Base-by-base conservation (phyloP, 352 stramenopile species). In the Pythium rishiriense region DNA sequence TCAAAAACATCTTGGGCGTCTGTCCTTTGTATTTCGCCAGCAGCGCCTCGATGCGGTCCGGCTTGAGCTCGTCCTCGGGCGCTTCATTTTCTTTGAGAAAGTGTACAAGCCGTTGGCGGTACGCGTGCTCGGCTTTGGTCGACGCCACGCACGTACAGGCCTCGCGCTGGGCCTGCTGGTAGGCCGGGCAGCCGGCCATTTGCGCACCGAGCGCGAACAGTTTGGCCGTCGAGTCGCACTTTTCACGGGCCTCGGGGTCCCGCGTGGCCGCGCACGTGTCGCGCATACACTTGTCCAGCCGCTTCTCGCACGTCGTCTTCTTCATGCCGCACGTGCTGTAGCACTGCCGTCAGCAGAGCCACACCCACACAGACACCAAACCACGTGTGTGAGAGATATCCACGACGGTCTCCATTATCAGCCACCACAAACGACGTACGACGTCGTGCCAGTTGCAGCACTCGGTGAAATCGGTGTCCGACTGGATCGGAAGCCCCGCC, bases 391-490 rank as follows among this genome's bases (percentile, higher is more conserved):
- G n/a, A n/a, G n/a, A n/a, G n/a, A n/a, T n/a, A n/a, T n/a, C n/a
- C n/a, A n/a, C n/a, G n/a, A n/a, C n/a, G n/a, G n/a, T n/a, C n/a
- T n/a, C n/a, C n/a, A n/a, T n/a, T n/a, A n/a, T n/a, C n/a, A n/a
- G n/a, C n/a, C n/a, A n/a, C n/a, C n/a, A n/a, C n/a, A n/a, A n/a
- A n/a, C 7, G 22, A 45, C 76, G 29, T 74, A 93, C 84, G 47
- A 75, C 82, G 61, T 93, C 82, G 66, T 93, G 85, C 80, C 80
- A 89, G 53, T 93, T 87, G 67, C 85, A 93, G 74, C 85, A 93
- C 25, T 88, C 74, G 26, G 78, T 62, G 57, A 91, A 87, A 31
- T 91, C 79, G 8, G 66, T 51, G 4, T 61, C 59, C 0, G 70
- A 68, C 33, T 35, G 74, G 62, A 93, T 82, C 2, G 80, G 75